These are phyloP conservation scores for Monosiga brevicollis DNA, from an alignment of 78 protist species.

Conservation along the genomic window DNA sequence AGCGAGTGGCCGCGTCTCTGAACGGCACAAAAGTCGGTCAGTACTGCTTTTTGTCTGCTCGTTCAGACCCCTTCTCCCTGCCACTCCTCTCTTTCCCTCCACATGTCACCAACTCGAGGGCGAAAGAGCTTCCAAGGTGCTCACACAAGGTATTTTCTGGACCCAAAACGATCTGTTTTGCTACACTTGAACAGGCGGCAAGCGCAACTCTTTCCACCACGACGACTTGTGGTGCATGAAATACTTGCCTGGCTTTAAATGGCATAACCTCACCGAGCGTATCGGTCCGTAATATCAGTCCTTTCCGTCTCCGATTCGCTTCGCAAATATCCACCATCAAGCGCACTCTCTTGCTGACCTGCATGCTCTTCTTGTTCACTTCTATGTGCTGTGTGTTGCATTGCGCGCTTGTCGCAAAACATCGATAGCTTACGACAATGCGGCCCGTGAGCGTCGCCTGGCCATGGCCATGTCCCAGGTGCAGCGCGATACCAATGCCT, in stretches of 20 bases:
- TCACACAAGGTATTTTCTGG: too few relatives aligned
- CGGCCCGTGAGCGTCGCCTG: conserved; percentile 16
- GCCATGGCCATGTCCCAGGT: conserved; percentile 21
- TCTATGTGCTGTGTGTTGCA: neutral
- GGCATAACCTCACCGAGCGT: conserved; percentile 62
- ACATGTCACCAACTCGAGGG: too few relatives aligned
- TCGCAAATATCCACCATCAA: neutral
- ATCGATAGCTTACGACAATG: conserved; percentile 10
- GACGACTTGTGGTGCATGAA: conserved; percentile 73
- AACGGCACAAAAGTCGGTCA: conserved; percentile 35
- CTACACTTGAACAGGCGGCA: conserved; percentile 24
- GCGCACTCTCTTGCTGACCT: neutral
- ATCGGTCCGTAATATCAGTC: neutral
- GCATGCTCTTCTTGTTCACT: neutral
- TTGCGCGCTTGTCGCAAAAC: too few relatives aligned
- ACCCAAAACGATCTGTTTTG: too few relatives aligned
- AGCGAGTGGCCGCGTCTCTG: conserved; percentile 39
- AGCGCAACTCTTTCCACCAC: conserved; percentile 24
- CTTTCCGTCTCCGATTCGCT: neutral
- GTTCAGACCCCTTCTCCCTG: neutral
- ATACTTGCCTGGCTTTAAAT: conserved; percentile 74
- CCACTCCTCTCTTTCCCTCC: neutral
- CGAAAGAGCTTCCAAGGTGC: too few relatives aligned
- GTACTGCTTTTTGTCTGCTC: neutral
- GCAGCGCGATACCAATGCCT: conserved; percentile 14